These are phyloP conservation scores for Hirsutella minnesotensis DNA, from an alignment of 2,329 filamentous ascomycete species.

Conservation along the genomic window DNA sequence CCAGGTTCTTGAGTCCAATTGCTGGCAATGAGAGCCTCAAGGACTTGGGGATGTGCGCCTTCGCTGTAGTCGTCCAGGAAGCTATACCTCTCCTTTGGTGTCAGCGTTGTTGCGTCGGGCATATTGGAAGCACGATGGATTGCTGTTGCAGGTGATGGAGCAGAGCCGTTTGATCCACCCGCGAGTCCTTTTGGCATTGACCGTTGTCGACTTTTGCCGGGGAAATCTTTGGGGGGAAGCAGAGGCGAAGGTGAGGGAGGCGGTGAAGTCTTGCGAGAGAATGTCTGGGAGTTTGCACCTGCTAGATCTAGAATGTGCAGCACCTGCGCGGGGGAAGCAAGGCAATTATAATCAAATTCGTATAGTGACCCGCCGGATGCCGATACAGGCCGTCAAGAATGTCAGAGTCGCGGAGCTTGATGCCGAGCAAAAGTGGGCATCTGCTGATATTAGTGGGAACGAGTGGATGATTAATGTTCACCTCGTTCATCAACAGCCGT, in stretches of 20 bases:
- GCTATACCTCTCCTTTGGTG: constrained; percentile 22
- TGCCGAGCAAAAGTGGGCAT: background rate
- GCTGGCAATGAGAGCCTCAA: constrained; percentile 31
- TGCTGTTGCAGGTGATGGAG: background rate
- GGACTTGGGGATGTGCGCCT: constrained; percentile 35
- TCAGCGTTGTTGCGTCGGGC: constrained; percentile 5
- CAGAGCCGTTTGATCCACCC: background rate
- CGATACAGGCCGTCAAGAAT: constrained; percentile 7
- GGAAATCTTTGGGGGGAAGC: too few species aligned
- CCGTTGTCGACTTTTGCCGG: too few species aligned
- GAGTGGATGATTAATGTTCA: too few species aligned
- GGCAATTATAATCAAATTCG: background rate
- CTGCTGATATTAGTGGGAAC: too few species aligned
- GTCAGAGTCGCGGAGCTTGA: background rate
- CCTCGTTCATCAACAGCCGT: constrained; percentile 1
- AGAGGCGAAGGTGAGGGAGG: too few species aligned
- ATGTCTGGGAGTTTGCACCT: too few species aligned
- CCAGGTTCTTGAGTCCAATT: constrained; percentile 33
- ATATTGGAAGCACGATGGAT: too few species aligned
- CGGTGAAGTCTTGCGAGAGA: too few species aligned
- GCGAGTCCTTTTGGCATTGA: too few species aligned
- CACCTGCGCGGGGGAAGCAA: background rate
- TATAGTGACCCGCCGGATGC: constrained; percentile 5
- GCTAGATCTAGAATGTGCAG: background rate
- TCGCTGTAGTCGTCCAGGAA: constrained; percentile 41